Base-by-base conservation (phyloP, 768 basidiomycete species). In the Kwoniella dejecticola region DNA sequence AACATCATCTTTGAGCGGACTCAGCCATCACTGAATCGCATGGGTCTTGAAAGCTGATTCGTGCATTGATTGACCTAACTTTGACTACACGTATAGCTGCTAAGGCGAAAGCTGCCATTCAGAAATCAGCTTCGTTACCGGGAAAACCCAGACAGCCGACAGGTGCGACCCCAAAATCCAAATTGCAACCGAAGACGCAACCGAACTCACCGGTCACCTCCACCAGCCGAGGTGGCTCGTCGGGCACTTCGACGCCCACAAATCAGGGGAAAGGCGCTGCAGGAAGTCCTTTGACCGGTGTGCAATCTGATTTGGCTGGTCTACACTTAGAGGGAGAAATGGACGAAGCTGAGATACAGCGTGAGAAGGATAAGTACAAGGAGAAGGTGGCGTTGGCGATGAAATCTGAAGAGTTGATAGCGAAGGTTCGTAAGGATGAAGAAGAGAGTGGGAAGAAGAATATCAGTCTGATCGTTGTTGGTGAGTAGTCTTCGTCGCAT, bases 381-480 rank as follows among this genome's bases (percentile, higher is more conserved):
- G 71, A 76, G 56, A 60, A 67, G 8, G 89, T 89, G 13, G 88
- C 84, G 69, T 80, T 89, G 59, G 84, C 81, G 21, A 82, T 90
- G 66, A 87, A 89, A 13, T 83, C 84, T 61, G 92, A 90, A 76
- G 94, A 89, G 75, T 78, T 98, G 44, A 72, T 98, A 4, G 88
- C 90, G 68, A 90, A 95, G 78, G 91, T 88, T 0, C 84, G 78
- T 63, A 82, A 81, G 59, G 82, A 80, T 21, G 81, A 82, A 61
- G 82, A 82, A 38, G 82, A 80, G 46, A 64, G 69, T 0, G 79
- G 76, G 30, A 91, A 87, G 79, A 88, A 86, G 69, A 84, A 83
- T 12, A 81, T 97, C 50, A 94, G 88, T 76, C 81, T 99, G 68
- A 89, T 98, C 26, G 91, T 99, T 45, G 88, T 99, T 42, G 96